Evolutionary conservation across 169 alveolate genomes (phyloP).

Genomic region (Blepharisma undulans): DNA sequence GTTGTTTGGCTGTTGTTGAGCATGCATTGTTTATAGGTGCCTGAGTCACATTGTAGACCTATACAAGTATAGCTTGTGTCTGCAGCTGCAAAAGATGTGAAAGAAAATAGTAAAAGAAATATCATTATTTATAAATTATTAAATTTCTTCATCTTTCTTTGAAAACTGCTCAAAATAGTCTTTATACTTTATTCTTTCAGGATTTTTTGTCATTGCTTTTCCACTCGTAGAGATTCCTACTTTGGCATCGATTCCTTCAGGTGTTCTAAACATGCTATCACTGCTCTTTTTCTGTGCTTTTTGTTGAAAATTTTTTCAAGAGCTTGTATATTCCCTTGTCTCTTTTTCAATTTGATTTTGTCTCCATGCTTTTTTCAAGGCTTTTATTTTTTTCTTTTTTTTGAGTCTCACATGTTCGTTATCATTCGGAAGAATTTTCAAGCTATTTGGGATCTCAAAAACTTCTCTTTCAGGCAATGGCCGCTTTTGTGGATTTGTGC

Average conservation of each 20-base stretch:
- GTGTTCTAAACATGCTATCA: background rate
- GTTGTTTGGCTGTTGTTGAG: background rate
- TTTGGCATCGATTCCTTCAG: conserved; percentile 8
- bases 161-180: conserved; percentile 2
- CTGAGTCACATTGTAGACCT: background rate
- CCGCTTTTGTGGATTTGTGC: background rate
- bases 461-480: conserved; percentile 31
- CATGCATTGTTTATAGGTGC: background rate
- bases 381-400: conserved; percentile 29
- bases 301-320: conserved; percentile 24
- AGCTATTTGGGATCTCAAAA: background rate
- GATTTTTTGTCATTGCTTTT: conserved; percentile 17
- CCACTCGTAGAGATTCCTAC: conserved; percentile 16
- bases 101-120: background rate
- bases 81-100: background rate
- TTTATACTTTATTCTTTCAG: background rate
- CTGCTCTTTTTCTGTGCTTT: background rate
- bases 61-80: background rate
- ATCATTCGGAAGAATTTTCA: conserved; percentile 33
- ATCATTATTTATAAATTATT: background rate
- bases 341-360: conserved; percentile 23
- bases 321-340: background rate
- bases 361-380: conserved; percentile 25
- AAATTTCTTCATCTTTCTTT: background rate
- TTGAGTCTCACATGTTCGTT: conserved; percentile 5